Conservation (phyloP, 2,329 filamentous ascomycete species). For the Calonectria hongkongensis region DNA sequence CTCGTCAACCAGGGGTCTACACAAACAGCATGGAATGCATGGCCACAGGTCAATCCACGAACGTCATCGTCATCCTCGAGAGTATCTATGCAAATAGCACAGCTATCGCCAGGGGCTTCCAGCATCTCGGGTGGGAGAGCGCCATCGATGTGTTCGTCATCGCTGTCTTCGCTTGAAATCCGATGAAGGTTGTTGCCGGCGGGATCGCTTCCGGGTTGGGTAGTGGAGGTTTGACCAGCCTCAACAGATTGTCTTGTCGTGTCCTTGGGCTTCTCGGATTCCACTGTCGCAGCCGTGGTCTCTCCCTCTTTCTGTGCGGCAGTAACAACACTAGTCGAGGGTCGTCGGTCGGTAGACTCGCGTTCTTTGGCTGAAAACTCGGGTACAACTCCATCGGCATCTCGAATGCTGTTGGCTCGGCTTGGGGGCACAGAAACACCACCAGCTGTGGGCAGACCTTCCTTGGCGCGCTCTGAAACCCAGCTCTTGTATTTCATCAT, state of each 20-base stretch:
- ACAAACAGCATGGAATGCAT: constrained; percentile 97
- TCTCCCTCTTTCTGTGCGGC: constrained; percentile 46
- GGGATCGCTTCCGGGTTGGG: constrained; percentile 50
- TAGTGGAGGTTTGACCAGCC: constrained; percentile 51
- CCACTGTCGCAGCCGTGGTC: constrained; percentile 40
- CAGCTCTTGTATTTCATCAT: constrained; percentile 97
- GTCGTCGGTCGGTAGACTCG: constrained; percentile 65
- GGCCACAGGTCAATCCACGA: constrained; percentile 94
- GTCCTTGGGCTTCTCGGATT: constrained; percentile 51
- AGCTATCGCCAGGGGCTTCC: constrained; percentile 90
- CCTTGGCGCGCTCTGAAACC: constrained; percentile 87
- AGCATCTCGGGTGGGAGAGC: constrained; percentile 88
- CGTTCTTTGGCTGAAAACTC: constrained; percentile 67
- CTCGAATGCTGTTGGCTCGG: constrained; percentile 82
- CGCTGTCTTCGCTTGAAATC: constrained; percentile 70
- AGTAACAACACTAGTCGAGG: constrained; percentile 52
- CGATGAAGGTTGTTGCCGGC: constrained; percentile 58
- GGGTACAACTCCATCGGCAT: constrained; percentile 75
- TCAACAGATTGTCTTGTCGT: constrained; percentile 41
- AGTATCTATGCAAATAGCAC: constrained; percentile 95
- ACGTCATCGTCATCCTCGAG: constrained; percentile 97
- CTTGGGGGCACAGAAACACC: constrained; percentile 86
- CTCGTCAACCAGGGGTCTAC: constrained; percentile 98
- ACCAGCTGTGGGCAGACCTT: constrained; percentile 88
- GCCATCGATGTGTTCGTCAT: constrained; percentile 88